phyloP scores from a whole-genome alignment of 1,284 basidiomycete species.

The Microstroma glucosiphilum region DNA sequence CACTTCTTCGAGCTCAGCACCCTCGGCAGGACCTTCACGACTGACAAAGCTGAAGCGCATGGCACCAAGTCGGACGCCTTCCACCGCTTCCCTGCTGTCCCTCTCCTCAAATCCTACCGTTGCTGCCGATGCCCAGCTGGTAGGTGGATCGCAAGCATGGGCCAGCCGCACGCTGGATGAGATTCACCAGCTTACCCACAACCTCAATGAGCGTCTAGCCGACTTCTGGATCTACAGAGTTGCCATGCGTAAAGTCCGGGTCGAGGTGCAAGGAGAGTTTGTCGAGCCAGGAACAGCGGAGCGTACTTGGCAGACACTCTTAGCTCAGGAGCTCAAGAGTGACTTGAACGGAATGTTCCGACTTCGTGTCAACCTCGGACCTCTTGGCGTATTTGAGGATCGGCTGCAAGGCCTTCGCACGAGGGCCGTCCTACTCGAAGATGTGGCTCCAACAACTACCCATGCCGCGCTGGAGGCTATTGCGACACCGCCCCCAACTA shows the following conservation, averaged over 20 bases:
- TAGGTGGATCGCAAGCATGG: slow-evolving; percentile 31
- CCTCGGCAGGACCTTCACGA: not conserved
- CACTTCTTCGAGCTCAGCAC: not conserved
- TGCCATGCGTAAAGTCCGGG: slow-evolving; percentile 22
- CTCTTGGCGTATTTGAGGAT: not conserved
- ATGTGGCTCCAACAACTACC: not conserved
- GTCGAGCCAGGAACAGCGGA: slow-evolving; percentile 11
- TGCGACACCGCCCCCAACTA: not conserved
- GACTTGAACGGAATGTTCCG: slow-evolving; percentile 14
- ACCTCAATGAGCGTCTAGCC: slow-evolving; percentile 25
- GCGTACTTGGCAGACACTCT: slow-evolving; percentile 21
- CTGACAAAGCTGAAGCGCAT: not conserved
- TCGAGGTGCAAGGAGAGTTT: slow-evolving; percentile 20
- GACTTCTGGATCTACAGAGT: slow-evolving; percentile 41
- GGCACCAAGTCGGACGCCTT: not conserved
- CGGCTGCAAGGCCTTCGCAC: not conserved
- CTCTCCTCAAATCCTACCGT: not conserved
- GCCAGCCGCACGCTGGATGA: slow-evolving; percentile 28
- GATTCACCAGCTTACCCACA: slow-evolving; percentile 26
- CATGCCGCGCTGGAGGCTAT: not conserved
- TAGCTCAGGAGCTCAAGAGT: slow-evolving; percentile 3
- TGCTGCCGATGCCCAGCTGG: not conserved
- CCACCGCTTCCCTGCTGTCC: not conserved
- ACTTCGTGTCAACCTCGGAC: not conserved
- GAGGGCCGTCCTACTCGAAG: not conserved